Evolutionary conservation across 1,284 basidiomycete species (phyloP).

Genomic region (Ustilago hordei): DNA sequence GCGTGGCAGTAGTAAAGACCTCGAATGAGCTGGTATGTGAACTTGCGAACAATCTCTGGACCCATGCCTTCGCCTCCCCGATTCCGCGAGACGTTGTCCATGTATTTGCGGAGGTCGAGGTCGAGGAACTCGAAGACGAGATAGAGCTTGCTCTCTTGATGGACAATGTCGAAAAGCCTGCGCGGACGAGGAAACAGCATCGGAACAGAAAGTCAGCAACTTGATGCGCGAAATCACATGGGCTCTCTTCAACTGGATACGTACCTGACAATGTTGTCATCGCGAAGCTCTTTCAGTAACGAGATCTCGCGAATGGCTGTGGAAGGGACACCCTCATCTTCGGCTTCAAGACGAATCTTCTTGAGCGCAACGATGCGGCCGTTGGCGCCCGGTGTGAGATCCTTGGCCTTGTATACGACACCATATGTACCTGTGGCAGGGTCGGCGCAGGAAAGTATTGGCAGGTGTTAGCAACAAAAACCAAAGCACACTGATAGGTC

Average conservation of each 20-base stretch:
- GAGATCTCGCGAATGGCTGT: slow-evolving; percentile 98
- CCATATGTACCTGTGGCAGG: slow-evolving; percentile 87
- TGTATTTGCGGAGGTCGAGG: slow-evolving; percentile 94
- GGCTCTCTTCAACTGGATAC: not conserved
- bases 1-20: slow-evolving; percentile 95
- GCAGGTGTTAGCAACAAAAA: not conserved
- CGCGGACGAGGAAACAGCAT: not conserved
- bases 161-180: slow-evolving; percentile 94
- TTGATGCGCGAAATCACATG: not conserved
- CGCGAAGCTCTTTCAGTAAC: slow-evolving; percentile 93
- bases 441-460: not conserved
- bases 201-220: slow-evolving; percentile 2
- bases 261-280: slow-evolving; percentile 87
- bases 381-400: slow-evolving; percentile 77
- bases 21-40: slow-evolving; percentile 85
- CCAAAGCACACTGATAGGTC: not conserved
- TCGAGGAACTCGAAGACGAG: slow-evolving; percentile 96
- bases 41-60: slow-evolving; percentile 88
- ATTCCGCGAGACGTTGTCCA: slow-evolving; percentile 76
- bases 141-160: slow-evolving; percentile 95
- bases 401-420: slow-evolving; percentile 81
- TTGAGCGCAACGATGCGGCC: slow-evolving; percentile 74
- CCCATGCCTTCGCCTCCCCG: slow-evolving; percentile 74
- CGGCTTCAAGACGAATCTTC: slow-evolving; percentile 97
- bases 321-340: slow-evolving; percentile 96